phyloP scores from a whole-genome alignment of 2,329 filamentous ascomycete genomes.

The Alternaria sp. region DNA sequence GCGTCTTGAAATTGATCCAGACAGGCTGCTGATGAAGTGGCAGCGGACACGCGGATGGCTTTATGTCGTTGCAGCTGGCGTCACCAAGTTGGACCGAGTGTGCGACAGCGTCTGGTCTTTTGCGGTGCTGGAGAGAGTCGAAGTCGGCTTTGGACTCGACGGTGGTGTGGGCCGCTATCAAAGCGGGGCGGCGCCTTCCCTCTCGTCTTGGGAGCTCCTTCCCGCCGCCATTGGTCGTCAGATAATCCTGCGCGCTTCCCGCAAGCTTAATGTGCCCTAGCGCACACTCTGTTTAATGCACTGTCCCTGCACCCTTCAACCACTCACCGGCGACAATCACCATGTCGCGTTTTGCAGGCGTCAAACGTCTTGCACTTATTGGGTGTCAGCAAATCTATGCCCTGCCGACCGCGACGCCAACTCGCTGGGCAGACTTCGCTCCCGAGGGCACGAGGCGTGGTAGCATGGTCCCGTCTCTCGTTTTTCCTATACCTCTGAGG shows the following conservation, averaged over 20 bases:
- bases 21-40: conserved; percentile 19
- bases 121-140: conserved; percentile 24
- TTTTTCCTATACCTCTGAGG: conserved; percentile 17
- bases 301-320: conserved; percentile 29
- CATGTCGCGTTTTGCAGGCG: conserved; percentile 40
- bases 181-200: conserved; percentile 33
- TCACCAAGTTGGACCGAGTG: not conserved
- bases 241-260: conserved; percentile 28
- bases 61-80: conserved; percentile 17
- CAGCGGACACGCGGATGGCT: conserved; percentile 21
- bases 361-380: conserved; percentile 42
- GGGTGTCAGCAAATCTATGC: conserved; percentile 25
- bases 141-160: conserved; percentile 18
- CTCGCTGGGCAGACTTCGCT: conserved; percentile 27
- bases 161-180: conserved; percentile 16
- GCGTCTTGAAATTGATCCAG: conserved; percentile 17
- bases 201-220: conserved; percentile 20
- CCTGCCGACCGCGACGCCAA: conserved; percentile 28
- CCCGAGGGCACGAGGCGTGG: conserved; percentile 29
- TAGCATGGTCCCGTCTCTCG: conserved; percentile 22
- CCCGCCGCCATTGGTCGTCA: conserved; percentile 29
- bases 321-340: conserved; percentile 36
- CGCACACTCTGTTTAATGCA: conserved; percentile 28
- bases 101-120: not conserved
- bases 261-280: conserved; percentile 30